Evolutionary conservation across 106 monocot species (phyloP), one percentile per base, ranked within the genome.

Genomic region (Agapanthus africanus): DNA sequence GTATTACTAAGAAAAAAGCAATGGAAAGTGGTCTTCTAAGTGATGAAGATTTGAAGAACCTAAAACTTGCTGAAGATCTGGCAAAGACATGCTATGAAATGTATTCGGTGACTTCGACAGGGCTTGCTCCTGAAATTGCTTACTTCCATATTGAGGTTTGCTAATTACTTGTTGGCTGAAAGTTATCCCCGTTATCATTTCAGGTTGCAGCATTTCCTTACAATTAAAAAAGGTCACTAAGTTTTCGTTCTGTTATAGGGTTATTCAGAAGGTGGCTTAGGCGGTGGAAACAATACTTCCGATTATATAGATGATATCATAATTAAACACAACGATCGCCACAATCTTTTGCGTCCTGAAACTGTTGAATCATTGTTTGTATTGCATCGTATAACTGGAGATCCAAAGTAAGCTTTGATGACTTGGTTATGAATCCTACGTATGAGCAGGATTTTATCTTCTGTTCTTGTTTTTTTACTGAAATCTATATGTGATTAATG

Each of bases 321-420:
- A 40, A 95, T 95, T 57, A 95, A 84, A 68, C 84, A 42, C 68
- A 81, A 83, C 74, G 95, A 95, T 70, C 88, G 85, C 6, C 95
- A 95, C 80, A 95, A 95, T 71, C 85, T 95, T 69, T 70, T 95
- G 59, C 88, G 95, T 7, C 95, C 95, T 21, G 95, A 95, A 72
- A 91, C 95, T 40, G 91, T 95, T 35, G 95, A 95, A 82, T 95
- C 95, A 16, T 69, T 95, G 21, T 91, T 95, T 79, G 77, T 91
- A 34, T 74, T 95, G 71, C 50, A 95, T 78, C 83, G 91, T 34
- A 95, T 95, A 42, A 95, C 91, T 59, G 81, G 84, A 54, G 88
- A 95, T 76, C 85, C 88, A n/a, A 95, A 91, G 95, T 95, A 83
- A 72, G 80, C 1, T 71, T 60, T 41, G 36, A 14, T 37, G 31